A percentile compares a stretch with the other conserved stretches of the same genome.
These are phyloP conservation scores for Calocybe gangraenosa DNA, from an alignment of 768 basidiomycete genomes.

Conservation along the genomic window DNA sequence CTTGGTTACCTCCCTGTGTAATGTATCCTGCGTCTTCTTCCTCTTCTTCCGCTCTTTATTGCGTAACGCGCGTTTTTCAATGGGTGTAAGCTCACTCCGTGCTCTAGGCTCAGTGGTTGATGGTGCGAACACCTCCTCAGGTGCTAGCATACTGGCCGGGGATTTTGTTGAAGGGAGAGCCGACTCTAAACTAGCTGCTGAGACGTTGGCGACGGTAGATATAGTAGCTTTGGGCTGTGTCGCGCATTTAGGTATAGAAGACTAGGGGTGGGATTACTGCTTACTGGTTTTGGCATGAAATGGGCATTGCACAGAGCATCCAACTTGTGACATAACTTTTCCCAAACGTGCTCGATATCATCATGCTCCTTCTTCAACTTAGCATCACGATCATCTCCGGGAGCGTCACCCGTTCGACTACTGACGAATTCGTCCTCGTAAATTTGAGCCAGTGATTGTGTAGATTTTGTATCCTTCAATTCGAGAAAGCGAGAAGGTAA, in stretches of 20 bases:
- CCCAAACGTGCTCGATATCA: slow-evolving; percentile 82
- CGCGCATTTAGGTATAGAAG: slow-evolving; percentile 1
- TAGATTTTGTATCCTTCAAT: slow-evolving; percentile 82
- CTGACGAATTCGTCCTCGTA: slow-evolving; percentile 91
- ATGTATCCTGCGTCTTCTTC: slow-evolving; percentile 59
- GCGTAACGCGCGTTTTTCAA: slow-evolving; percentile 71
- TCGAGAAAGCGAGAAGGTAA: slow-evolving; percentile 88
- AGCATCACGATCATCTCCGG: slow-evolving; percentile 78
- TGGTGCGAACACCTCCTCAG: slow-evolving; percentile 84
- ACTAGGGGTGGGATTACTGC: slow-evolving; percentile 20
- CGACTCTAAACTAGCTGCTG: slow-evolving; percentile 82
- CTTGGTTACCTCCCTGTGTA: slow-evolving; percentile 66
- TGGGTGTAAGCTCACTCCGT: slow-evolving; percentile 78
- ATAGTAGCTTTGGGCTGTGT: slow-evolving; percentile 84
- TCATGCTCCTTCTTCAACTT: slow-evolving; percentile 87
- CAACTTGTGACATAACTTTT: slow-evolving; percentile 78
- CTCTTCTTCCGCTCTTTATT: slow-evolving; percentile 66
- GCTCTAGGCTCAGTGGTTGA: slow-evolving; percentile 52
- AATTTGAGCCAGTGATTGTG: slow-evolving; percentile 89
- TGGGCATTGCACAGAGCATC: slow-evolving; percentile 95
- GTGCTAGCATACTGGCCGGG: slow-evolving; percentile 77
- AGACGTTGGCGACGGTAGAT: slow-evolving; percentile 75
- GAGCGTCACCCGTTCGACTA: slow-evolving; percentile 49
- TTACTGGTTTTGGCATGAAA: slow-evolving; percentile 89
- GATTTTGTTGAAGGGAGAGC: slow-evolving; percentile 84